These are phyloP conservation scores for Lathyrus aphaca DNA, from an alignment of 306 rosid species.

Conservation along the genomic window DNA sequence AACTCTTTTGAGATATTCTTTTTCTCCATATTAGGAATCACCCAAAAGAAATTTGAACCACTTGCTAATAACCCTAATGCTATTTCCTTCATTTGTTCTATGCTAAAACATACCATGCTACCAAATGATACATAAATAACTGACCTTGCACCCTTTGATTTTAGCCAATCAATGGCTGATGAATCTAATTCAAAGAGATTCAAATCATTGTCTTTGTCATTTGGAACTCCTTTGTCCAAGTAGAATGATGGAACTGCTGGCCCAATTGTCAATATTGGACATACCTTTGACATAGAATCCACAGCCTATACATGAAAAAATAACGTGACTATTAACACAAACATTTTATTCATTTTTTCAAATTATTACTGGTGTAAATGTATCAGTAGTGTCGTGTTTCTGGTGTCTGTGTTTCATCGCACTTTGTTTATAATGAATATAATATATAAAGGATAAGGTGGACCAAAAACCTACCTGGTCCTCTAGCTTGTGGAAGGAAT, in stretches of 20 bases:
- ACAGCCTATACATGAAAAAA: slow-evolving; percentile 46
- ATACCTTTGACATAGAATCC: slow-evolving; percentile 59
- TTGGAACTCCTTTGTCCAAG: slow-evolving; percentile 49
- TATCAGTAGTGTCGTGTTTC: too few species aligned
- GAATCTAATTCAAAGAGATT: slow-evolving; percentile 44
- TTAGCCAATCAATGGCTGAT: slow-evolving; percentile 48
- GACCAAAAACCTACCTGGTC: slow-evolving; percentile 58
- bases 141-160: slow-evolving; percentile 47
- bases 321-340: too few species aligned
- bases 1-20: slow-evolving; percentile 40
- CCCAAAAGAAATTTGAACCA: slow-evolving; percentile 61
- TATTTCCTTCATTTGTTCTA: slow-evolving; percentile 57
- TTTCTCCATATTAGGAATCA: slow-evolving; percentile 43
- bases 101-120: slow-evolving; percentile 50
- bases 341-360: too few species aligned
- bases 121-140: slow-evolving; percentile 64
- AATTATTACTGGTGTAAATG: too few species aligned
- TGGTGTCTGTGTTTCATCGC: too few species aligned
- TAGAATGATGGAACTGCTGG: slow-evolving; percentile 60
- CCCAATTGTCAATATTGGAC: slow-evolving; percentile 57
- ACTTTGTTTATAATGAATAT: too few species aligned
- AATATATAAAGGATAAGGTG: not conserved
- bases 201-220: slow-evolving; percentile 53
- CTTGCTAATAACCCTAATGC: slow-evolving; percentile 45
- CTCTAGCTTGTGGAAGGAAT: slow-evolving; percentile 65